Percentiles rank a stretch among this genome's conserved stretches.
Conservation (phyloP, 1,284 basidiomycete species). For the Cystobasidiaceae sp. region DNA sequence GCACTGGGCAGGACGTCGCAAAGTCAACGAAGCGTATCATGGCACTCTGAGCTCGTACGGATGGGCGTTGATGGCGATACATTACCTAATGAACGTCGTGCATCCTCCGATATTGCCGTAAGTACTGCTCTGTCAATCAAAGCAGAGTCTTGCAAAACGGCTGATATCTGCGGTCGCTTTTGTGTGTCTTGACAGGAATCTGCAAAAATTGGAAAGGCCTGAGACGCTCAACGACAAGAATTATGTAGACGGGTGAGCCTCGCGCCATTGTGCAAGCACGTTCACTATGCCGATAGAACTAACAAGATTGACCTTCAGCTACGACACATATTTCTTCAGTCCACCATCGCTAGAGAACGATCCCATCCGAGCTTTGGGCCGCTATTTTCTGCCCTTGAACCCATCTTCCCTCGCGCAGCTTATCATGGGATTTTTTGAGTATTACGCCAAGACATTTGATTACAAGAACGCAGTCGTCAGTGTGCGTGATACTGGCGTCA, state of each 20-base stretch:
- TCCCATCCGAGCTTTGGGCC: too few relatives aligned
- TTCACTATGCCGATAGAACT: too few relatives aligned
- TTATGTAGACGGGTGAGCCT: not conserved
- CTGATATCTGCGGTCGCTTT: not conserved
- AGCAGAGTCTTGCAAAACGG: too few relatives aligned
- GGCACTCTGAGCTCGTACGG: constrained; percentile 14
- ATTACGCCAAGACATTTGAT: not conserved
- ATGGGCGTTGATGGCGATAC: constrained; percentile 8
- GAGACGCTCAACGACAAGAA: not conserved
- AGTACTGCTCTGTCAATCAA: too few relatives aligned
- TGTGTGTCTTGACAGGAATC: not conserved
- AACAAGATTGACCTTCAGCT: not conserved
- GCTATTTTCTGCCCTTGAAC: not conserved
- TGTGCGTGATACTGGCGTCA: not conserved
- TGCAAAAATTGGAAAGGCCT: constrained; percentile 3
- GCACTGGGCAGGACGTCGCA: not conserved
- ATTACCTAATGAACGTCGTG: constrained; percentile 1
- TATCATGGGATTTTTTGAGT: not conserved
- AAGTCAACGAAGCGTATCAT: constrained; percentile 12
- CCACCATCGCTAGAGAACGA: too few relatives aligned
- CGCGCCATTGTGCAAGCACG: too few relatives aligned
- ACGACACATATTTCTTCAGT: constrained; percentile 2
- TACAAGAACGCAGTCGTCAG: not conserved
- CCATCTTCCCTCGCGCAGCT: not conserved
- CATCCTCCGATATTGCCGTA: not conserved